Percentiles rank a stretch among this genome's conserved stretches.
phyloP scores from a whole-genome alignment of 1,284 basidiomycete species.

The Phellopilus nigrolimitatus region DNA sequence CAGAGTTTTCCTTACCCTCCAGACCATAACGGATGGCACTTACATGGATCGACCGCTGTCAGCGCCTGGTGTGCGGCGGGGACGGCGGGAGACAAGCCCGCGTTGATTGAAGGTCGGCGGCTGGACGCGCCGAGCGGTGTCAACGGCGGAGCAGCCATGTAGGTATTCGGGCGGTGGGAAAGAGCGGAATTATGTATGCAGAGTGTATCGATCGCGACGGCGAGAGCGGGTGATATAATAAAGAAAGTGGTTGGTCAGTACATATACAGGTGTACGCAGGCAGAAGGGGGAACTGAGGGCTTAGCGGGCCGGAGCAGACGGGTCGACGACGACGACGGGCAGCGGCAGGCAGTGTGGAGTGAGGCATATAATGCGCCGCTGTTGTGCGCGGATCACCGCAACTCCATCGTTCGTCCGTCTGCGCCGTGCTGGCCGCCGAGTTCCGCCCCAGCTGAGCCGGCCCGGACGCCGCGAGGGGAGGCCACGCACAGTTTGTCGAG shows the following conservation, averaged over 20 bases:
- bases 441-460: not conserved
- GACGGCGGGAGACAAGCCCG: not conserved
- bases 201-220: not conserved
- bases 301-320: not conserved
- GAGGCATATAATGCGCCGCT: too few species aligned
- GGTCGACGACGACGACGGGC: not conserved
- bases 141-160: conserved; percentile 4
- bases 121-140: not conserved
- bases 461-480: not conserved
- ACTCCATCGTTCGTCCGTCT: too few species aligned
- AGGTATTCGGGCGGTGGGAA: not conserved
- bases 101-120: conserved; percentile 5
- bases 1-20: not conserved
- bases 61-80: not conserved
- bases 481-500: conserved; percentile 17
- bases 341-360: not conserved
- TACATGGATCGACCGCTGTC: not conserved
- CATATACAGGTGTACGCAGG: not conserved
- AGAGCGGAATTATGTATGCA: conserved; percentile 4
- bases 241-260: conserved; percentile 9
- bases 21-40: too few species aligned
- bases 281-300: not conserved
- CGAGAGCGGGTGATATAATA: not conserved
- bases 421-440: too few species aligned
- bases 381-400: too few species aligned